Percentiles rank a stretch among this genome's conserved stretches.
Conservation (phyloP, 164 flowering plant species). For the Magnolia sinica region DNA sequence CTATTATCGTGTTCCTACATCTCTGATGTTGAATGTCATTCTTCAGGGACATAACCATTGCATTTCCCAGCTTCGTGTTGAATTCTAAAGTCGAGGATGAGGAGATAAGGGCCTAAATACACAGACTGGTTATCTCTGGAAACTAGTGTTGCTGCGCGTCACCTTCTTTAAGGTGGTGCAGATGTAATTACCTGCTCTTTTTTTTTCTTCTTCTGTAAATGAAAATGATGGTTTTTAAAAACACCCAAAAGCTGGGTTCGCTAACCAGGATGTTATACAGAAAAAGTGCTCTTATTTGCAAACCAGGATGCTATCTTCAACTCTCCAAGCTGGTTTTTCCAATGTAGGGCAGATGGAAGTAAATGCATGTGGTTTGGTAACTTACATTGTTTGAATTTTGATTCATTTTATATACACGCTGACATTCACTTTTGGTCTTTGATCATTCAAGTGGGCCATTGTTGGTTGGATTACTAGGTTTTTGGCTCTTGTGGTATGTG, state of each 20-base stretch:
- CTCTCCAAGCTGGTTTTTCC: neutral
- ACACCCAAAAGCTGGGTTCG: no score
- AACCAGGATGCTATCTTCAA: neutral
- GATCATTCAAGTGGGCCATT: neutral
- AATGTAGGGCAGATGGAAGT: neutral
- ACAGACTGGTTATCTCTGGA: neutral
- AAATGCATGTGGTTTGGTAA: neutral
- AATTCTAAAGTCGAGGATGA: slow-evolving; percentile 63
- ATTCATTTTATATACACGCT: no score
- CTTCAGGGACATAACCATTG: slow-evolving; percentile 73
- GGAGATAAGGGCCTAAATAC: neutral
- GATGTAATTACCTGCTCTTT: no score
- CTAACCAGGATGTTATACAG: no score
- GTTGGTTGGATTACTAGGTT: neutral
- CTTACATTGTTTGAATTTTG: neutral
- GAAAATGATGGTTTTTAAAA: no score
- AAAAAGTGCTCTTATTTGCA: no score
- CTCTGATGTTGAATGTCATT: slow-evolving; percentile 1
- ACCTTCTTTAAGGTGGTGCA: no score
- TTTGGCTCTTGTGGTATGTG: neutral
- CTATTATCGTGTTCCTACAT: neutral
- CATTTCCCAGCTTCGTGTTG: slow-evolving; percentile 90
- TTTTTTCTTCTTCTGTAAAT: no score
- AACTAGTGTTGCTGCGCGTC: neutral
- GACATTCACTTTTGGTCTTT: neutral